Base-by-base conservation (phyloP, 106 monocot genomes). In the Dioscorea dumetorum region DNA sequence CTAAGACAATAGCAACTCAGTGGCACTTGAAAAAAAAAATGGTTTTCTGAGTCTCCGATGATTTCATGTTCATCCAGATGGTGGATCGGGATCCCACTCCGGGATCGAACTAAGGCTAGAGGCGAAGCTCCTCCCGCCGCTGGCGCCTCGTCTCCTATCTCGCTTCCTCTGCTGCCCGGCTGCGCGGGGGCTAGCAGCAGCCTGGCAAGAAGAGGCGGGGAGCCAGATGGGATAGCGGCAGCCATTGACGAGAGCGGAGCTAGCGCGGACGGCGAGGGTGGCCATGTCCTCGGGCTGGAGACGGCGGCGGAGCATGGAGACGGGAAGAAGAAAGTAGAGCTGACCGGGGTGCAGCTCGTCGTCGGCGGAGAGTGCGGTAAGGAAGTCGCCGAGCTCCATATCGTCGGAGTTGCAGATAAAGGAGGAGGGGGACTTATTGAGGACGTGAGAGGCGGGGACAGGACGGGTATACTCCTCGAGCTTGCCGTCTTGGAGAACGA, bases 401-500 rank as follows among this genome's bases (percentile, higher is more conserved):
- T 64, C 71, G 50, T 84, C 84, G n/a, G 84, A 62, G 60, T 76
- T 67, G 70, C 85, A 85, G 6, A 85, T 48, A 70, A 84, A 84
- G 61, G 48, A 78, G 12, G 21, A 17, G 21, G 50, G 28, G 11
- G 16, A 5, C 57, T 72, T 75, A 22, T 59, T 35, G 34, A 83
- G 67, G 48, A 62, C 78, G 24, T 57, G 28, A 12, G 75, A 48
- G 18, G 63, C 74, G 33, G 21, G 61, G 35, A 83, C 66, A 8
- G 83, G 67, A n/a, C 50, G 18, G 6, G 61, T 31, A 74, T 62
- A 83, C 74, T 83, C 78, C n/a, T 41, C 12, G 41, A 83, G 74
- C 57, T 33, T 14, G 5, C 83, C 78, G 77, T 75, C 70, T 16
- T 48, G 60, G 22, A 81, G 71, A 5, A 81, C 20, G 23, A 81